These are phyloP conservation scores for Fusarium buharicum DNA, from an alignment of 2,329 filamentous ascomycete genomes.

Conservation along the genomic window DNA sequence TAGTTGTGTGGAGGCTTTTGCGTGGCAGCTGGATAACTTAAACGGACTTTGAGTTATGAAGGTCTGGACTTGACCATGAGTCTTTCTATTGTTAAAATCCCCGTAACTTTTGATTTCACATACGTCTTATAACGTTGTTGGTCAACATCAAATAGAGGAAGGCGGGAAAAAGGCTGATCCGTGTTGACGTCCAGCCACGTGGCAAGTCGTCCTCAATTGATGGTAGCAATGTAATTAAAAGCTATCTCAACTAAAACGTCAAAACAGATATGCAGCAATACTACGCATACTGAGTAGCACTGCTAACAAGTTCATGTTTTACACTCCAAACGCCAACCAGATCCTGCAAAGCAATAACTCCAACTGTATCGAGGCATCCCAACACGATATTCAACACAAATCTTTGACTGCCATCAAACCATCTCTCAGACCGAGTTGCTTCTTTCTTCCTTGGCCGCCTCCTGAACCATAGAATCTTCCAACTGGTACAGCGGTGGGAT, in stretches of 20 bases:
- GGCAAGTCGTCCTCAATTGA: neutral
- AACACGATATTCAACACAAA: too few relatives aligned
- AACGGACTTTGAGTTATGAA: too few relatives aligned
- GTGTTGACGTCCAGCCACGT: too few relatives aligned
- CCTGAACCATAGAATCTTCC: constrained; percentile 36
- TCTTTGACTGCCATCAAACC: too few relatives aligned
- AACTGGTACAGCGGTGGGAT: constrained; percentile 32
- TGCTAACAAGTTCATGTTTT: neutral
- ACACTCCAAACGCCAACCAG: neutral
- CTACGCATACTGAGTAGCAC: neutral
- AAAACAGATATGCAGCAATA: neutral
- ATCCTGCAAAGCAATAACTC: neutral
- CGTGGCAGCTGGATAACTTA: too few relatives aligned
- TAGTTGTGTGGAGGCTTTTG: too few relatives aligned
- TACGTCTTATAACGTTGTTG: too few relatives aligned
- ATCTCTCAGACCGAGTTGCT: neutral
- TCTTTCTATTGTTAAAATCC: too few relatives aligned
- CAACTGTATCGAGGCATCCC: neutral
- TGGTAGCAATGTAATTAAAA: neutral
- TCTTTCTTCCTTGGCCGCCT: constrained; percentile 51
- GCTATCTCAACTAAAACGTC: neutral
- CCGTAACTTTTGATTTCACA: too few relatives aligned
- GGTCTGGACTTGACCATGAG: too few relatives aligned
- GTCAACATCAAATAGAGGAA: too few relatives aligned
- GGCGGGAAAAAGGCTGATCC: too few relatives aligned